These are phyloP conservation scores for Clitocybe nebularis DNA, from an alignment of 1,284 basidiomycete genomes.

Conservation along the genomic window DNA sequence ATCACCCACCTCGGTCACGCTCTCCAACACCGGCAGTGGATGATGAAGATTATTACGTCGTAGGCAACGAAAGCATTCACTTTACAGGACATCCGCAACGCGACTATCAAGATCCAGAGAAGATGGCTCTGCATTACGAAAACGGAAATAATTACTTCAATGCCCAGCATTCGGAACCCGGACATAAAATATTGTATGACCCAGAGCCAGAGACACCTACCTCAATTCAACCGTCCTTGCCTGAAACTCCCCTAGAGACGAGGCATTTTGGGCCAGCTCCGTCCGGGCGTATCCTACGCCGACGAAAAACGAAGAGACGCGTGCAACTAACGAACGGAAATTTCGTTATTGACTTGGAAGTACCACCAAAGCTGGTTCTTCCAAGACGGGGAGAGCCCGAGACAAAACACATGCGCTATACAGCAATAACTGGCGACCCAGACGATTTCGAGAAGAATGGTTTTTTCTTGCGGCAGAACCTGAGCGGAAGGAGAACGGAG, in stretches of 20 bases:
- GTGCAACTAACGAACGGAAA: conserved; percentile 81
- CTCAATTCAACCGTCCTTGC: conserved; percentile 34
- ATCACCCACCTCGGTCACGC: conserved; percentile 50
- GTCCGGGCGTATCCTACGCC: conserved; percentile 67
- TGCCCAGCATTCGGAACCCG: conserved; percentile 8
- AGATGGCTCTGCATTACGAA: conserved; percentile 20
- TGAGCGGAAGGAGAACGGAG: conserved; percentile 81
- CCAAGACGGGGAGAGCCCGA: conserved; percentile 81
- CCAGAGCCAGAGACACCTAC: conserved; percentile 42
- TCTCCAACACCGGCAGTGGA: conserved; percentile 71
- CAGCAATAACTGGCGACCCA: conserved; percentile 90
- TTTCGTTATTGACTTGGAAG: conserved; percentile 78
- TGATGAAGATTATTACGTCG: conserved; percentile 62
- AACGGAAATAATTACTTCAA: conserved; percentile 3
- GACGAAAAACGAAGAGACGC: conserved; percentile 71
- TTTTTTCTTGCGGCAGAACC: conserved; percentile 84
- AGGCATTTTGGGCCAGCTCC: conserved; percentile 88
- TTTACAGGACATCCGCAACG: conserved; percentile 40
- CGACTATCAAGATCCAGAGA: conserved; percentile 34
- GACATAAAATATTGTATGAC: conserved; percentile 31
- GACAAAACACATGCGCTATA: conserved; percentile 81
- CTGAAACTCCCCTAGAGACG: conserved; percentile 53
- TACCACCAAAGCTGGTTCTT: conserved; percentile 83
- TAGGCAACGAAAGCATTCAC: conserved; percentile 50
- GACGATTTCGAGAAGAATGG: conserved; percentile 86